phyloP scores from a whole-genome alignment of 805 yeast genomes.

The Metschnikowia shivogae region DNA sequence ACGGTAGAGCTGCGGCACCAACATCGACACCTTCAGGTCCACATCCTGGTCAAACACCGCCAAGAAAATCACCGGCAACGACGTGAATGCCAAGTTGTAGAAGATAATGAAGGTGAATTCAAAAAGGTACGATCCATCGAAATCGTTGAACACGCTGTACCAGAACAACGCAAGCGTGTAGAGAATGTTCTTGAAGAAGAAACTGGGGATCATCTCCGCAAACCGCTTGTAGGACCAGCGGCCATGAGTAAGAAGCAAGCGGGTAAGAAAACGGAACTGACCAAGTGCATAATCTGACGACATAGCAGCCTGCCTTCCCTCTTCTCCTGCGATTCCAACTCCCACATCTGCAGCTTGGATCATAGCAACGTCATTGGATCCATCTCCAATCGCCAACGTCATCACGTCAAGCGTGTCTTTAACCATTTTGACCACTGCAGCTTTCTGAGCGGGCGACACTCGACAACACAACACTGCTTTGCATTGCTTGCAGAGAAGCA shows the following conservation, averaged over 20 bases:
- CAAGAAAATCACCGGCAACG: conserved; percentile 69
- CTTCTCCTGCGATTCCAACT: conserved; percentile 84
- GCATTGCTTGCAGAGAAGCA: conserved; percentile 71
- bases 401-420: conserved; percentile 62
- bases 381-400: conserved; percentile 82
- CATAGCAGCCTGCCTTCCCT: conserved; percentile 86
- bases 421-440: conserved; percentile 65
- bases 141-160: conserved; percentile 65
- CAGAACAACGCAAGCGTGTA: conserved; percentile 74
- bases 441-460: conserved; percentile 82
- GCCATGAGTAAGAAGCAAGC: conserved; percentile 74
- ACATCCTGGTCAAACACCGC: conserved; percentile 78
- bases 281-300: conserved; percentile 81
- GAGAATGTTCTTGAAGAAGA: conserved; percentile 72
- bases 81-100: conserved; percentile 77
- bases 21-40: conserved; percentile 55
- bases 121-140: conserved; percentile 72
- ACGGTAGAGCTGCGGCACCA: conserved; percentile 68
- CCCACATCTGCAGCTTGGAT: conserved; percentile 84
- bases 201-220: conserved; percentile 74
- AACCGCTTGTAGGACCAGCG: conserved; percentile 75
- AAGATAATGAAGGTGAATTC: conserved; percentile 77
- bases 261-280: conserved; percentile 63
- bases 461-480: conserved; percentile 78
- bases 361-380: conserved; percentile 87